These are phyloP conservation scores for Cucumis hystrix DNA, from an alignment of 306 rosid species.

Conservation along the genomic window DNA sequence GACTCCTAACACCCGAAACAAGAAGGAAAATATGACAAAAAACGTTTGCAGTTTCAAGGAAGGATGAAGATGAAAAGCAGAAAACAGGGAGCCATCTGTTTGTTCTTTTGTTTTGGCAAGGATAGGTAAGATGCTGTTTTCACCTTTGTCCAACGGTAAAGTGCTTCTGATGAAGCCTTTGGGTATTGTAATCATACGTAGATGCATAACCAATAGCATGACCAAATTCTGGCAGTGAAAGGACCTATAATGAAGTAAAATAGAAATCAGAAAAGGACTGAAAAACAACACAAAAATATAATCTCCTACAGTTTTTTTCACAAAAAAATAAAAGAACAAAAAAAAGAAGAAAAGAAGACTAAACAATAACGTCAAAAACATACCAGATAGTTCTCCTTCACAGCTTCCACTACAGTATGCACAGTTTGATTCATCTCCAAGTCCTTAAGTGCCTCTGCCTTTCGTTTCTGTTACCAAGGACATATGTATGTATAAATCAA, in stretches of 20 bases:
- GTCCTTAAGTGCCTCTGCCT: constrained; percentile 32
- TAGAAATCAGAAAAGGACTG: constrained; percentile 8
- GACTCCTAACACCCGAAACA: background rate
- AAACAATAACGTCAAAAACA: constrained; percentile 20
- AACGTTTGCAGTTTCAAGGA: background rate
- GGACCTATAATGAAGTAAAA: constrained; percentile 36
- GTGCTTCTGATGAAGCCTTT: constrained; percentile 37
- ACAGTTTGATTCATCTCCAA: constrained; percentile 59
- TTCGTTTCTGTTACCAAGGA: constrained; percentile 51
- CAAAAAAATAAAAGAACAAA: background rate
- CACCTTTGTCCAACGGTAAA: constrained; percentile 77
- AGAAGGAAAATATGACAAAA: background rate
- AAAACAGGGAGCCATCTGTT: background rate
- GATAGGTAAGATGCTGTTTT: background rate
- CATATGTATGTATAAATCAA: too few species aligned
- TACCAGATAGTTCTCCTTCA: constrained; percentile 82
- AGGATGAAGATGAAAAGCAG: background rate
- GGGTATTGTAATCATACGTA: constrained; percentile 65
- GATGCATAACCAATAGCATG: constrained; percentile 65
- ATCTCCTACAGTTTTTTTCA: background rate
- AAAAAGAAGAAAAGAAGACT: background rate
- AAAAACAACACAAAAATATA: background rate
- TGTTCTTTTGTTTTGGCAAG: background rate
- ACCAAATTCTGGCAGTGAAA: constrained; percentile 66
- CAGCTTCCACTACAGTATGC: constrained; percentile 67